Evolutionary conservation across 495 filamentous ascomycete genomes (phyloP).

Genomic region (Arthonia radiata): DNA sequence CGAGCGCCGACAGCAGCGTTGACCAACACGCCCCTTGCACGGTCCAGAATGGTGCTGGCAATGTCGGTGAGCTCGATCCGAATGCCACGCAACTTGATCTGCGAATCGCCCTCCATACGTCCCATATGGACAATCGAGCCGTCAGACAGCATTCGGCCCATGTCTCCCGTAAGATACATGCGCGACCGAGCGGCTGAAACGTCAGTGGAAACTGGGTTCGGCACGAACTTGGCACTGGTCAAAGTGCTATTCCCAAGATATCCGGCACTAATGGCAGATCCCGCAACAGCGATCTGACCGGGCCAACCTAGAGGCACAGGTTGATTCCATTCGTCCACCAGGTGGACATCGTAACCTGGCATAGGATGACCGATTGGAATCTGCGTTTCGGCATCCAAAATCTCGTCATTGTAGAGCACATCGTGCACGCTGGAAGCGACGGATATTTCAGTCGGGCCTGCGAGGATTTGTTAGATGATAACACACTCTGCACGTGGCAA

Average conservation of each 20-base stretch:
- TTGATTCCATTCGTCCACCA: conserved; percentile 18
- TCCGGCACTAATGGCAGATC: conserved; percentile 15
- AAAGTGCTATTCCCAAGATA: conserved; percentile 15
- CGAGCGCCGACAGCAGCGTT: conserved; percentile 15
- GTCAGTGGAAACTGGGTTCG: conserved; percentile 10
- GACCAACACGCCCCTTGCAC: conserved; percentile 7
- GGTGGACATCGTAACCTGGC: conserved; percentile 18
- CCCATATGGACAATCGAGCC: conserved; percentile 16
- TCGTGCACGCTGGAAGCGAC: too few relatives aligned
- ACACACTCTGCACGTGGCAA: too few relatives aligned
- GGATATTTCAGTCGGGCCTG: too few relatives aligned
- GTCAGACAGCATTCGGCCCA: conserved; percentile 11
- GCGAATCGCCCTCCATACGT: conserved; percentile 21
- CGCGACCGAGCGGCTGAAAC: conserved; percentile 11
- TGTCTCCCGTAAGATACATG: conserved; percentile 20
- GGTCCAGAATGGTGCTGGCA: conserved; percentile 14
- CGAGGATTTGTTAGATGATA: too few relatives aligned
- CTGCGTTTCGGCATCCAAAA: too few relatives aligned
- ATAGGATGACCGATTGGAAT: conserved; percentile 12
- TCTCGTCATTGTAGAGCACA: too few relatives aligned
- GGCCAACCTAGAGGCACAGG: conserved; percentile 17
- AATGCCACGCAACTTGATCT: conserved; percentile 26
- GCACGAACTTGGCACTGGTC: conserved; percentile 14
- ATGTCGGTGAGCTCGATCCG: conserved; percentile 28
- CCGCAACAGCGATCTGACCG: conserved; percentile 21